Conservation (phyloP, 2,329 filamentous ascomycete genomes). For the Tympanopsis confertula region DNA sequence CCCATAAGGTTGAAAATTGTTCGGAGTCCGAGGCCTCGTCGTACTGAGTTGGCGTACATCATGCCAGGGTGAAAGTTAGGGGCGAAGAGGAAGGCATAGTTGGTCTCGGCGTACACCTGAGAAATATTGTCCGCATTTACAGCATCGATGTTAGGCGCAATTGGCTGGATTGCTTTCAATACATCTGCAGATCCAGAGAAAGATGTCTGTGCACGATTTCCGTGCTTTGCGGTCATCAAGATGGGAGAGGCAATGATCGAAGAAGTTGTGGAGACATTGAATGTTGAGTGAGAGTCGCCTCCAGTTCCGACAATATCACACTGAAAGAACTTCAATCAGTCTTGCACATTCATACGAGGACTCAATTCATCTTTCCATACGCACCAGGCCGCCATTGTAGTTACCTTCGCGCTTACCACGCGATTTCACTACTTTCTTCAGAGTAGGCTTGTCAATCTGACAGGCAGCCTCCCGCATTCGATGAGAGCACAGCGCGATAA, state of each 20-base stretch:
- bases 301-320: conserved; percentile 96
- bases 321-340: conserved; percentile 14
- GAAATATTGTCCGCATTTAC: conserved; percentile 62
- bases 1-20: conserved; percentile 97
- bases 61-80: conserved; percentile 95
- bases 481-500: conserved; percentile 73
- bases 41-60: conserved; percentile 74
- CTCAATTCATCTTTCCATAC: conserved; percentile 4
- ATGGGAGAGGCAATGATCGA: conserved; percentile 83
- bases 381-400: conserved; percentile 74
- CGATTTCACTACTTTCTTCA: conserved; percentile 48
- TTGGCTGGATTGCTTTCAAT: conserved; percentile 63
- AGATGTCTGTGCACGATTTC: conserved; percentile 88
- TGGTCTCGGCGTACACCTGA: conserved; percentile 64
- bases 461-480: conserved; percentile 75
- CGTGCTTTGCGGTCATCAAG: conserved; percentile 83
- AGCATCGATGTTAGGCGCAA: conserved; percentile 61
- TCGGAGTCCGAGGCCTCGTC: conserved; percentile 79
- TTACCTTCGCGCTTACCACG: conserved; percentile 54
- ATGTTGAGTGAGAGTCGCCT: conserved; percentile 91
- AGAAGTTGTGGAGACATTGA: conserved; percentile 93
- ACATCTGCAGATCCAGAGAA: conserved; percentile 93
- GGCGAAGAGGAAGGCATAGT: conserved; percentile 92
- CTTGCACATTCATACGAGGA: neutral
- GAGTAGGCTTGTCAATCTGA: conserved; percentile 50